These are phyloP conservation scores for Leccinum fuscescens DNA, from an alignment of 1,284 basidiomycete genomes.

Conservation along the genomic window DNA sequence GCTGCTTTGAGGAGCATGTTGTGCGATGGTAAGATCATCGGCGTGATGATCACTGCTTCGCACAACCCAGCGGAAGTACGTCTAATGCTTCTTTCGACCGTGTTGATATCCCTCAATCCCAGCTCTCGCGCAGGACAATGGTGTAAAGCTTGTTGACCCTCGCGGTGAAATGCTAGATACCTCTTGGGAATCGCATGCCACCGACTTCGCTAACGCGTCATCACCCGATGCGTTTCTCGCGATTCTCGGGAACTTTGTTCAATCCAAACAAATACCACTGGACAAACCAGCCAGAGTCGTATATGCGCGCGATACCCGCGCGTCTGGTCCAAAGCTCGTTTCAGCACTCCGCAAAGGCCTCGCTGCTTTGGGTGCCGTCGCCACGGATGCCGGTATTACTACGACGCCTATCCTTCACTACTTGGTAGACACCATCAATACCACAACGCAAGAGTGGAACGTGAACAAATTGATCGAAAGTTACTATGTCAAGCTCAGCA, in stretches of 20 bases:
- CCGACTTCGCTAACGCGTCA: constrained; percentile 83
- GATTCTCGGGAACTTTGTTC: constrained; percentile 65
- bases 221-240: constrained; percentile 72
- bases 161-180: constrained; percentile 99
- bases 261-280: constrained; percentile 74
- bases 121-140: constrained; percentile 81
- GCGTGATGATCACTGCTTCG: constrained; percentile 98
- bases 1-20: constrained; percentile 90
- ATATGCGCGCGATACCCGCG: constrained; percentile 92
- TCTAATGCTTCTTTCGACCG: constrained; percentile 5
- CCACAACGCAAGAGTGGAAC: constrained; percentile 73
- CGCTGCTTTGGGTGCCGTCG: constrained; percentile 61
- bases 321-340: constrained; percentile 83
- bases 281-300: constrained; percentile 79
- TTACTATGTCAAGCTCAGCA: constrained; percentile 85
- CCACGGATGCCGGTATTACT: constrained; percentile 77
- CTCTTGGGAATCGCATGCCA: constrained; percentile 91
- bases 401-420: constrained; percentile 98
- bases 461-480: constrained; percentile 85
- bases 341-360: constrained; percentile 84
- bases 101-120: constrained; percentile 3
- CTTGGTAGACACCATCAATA: constrained; percentile 89
- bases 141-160: constrained; percentile 97
- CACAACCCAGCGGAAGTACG: constrained; percentile 94
- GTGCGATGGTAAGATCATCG: constrained; percentile 87